These are phyloP conservation scores for Gigaspora rosea DNA, from an alignment of 192 early-diverging fungal genomes.

Conservation along the genomic window DNA sequence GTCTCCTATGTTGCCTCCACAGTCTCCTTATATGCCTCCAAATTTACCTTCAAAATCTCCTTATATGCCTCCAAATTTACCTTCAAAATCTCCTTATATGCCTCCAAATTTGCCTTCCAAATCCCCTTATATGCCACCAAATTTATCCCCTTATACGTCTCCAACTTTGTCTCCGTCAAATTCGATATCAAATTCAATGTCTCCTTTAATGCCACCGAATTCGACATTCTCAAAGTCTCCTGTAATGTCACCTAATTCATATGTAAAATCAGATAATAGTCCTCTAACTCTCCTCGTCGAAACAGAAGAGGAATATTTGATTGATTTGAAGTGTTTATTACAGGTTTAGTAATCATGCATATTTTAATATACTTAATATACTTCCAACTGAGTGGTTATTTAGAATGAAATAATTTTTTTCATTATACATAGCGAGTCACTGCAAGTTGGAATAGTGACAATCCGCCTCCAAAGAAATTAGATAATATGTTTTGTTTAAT, in stretches of 20 bases:
- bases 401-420: constrained; percentile 3
- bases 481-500: not conserved
- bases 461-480: constrained; percentile 46
- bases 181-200: not conserved
- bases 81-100: no score
- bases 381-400: not conserved
- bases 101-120: no score
- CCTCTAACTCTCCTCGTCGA: constrained; percentile 57
- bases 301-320: constrained; percentile 54
- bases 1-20: not conserved
- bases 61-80: no score
- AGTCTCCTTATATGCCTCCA: not conserved
- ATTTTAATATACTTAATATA: not conserved
- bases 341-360: constrained; percentile 37
- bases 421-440: constrained; percentile 36
- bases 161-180: no score
- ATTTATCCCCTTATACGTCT: no score
- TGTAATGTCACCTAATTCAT: constrained; percentile 19
- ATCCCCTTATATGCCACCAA: no score
- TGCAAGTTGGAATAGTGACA: constrained; percentile 52
- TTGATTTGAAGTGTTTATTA: constrained; percentile 50
- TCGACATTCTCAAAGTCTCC: not conserved
- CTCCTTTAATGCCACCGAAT: not conserved
- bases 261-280: constrained; percentile 37
- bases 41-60: no score